These are phyloP conservation scores for Allantophomopsis cytisporea DNA, from an alignment of 2,329 filamentous ascomycete species.

Conservation along the genomic window DNA sequence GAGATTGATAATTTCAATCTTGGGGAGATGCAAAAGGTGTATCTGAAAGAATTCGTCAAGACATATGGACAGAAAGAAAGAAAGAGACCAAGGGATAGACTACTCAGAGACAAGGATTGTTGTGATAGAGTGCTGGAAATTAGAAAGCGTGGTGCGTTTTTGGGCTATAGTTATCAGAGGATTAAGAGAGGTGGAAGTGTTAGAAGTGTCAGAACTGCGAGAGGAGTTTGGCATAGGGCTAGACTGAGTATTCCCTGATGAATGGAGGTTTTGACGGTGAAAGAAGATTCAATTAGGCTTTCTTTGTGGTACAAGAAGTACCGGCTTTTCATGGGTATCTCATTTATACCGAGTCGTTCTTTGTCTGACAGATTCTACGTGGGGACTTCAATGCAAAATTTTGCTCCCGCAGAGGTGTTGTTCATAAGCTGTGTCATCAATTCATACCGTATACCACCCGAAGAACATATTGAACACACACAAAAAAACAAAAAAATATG, in stretches of 20 bases:
- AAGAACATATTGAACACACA: no score
- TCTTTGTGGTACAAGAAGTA: no score
- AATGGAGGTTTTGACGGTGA: no score
- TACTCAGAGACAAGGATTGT: conserved; percentile 60
- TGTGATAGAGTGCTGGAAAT: conserved; percentile 61
- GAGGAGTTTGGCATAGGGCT: neutral
- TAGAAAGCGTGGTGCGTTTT: conserved; percentile 70
- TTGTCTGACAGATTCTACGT: no score
- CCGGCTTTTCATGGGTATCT: no score
- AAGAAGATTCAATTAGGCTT: no score
- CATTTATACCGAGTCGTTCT: no score
- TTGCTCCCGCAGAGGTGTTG: no score
- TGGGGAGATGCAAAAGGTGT: conserved; percentile 18
- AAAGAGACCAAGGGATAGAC: conserved; percentile 71
- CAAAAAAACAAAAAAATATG: no score
- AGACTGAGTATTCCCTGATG: neutral
- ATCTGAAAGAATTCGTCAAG: conserved; percentile 18
- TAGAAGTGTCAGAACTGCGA: neutral
- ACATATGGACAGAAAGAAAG: conserved; percentile 40
- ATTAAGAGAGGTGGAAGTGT: conserved; percentile 14
- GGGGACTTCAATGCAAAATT: no score
- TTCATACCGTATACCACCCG: no score
- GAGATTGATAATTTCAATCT: conserved; percentile 18
- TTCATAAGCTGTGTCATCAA: no score
- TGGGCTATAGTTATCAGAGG: conserved; percentile 77